Percentiles rank a stretch among this genome's conserved stretches.
Conservation (phyloP, 1,139 yeast species). For the Sugiyamaella paludigena region DNA sequence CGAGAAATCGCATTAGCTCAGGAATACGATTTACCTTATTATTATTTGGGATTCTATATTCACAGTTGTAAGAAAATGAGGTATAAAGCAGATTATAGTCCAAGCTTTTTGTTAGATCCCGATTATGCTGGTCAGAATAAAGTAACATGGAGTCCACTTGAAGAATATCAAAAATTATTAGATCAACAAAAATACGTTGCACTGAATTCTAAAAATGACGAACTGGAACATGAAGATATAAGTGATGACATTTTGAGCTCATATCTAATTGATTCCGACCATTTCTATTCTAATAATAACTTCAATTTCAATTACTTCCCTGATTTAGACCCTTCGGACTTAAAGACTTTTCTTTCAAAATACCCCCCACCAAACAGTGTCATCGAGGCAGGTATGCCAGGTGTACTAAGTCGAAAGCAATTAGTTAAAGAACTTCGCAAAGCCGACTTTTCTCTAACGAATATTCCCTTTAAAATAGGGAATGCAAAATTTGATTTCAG, state of each 20-base stretch:
- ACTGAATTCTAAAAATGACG: constrained; percentile 1
- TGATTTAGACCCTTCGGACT: neutral
- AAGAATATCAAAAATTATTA: constrained; percentile 15
- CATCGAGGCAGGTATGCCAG: constrained; percentile 11
- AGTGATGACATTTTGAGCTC: neutral
- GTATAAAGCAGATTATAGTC: constrained; percentile 65
- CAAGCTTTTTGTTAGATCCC: constrained; percentile 40
- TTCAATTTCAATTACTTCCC: neutral
- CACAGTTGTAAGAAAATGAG: constrained; percentile 79
- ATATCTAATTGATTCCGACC: neutral
- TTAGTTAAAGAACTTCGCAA: constrained; percentile 1
- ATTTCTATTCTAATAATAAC: neutral
- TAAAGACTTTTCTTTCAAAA: too few species aligned
- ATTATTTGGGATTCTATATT: constrained; percentile 72
- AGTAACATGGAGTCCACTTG: constrained; percentile 17
- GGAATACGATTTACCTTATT: constrained; percentile 45
- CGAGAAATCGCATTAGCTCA: constrained; percentile 58
- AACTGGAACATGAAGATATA: constrained; percentile 4
- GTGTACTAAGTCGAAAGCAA: neutral
- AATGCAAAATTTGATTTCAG: neutral
- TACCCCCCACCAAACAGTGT: neutral
- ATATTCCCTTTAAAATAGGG: constrained; percentile 2
- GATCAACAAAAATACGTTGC: constrained; percentile 14
- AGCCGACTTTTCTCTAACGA: constrained; percentile 1
- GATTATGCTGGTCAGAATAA: constrained; percentile 17